Base-by-base conservation (phyloP, 2,329 filamentous ascomycete species). In the Stachybotrys echinatus region DNA sequence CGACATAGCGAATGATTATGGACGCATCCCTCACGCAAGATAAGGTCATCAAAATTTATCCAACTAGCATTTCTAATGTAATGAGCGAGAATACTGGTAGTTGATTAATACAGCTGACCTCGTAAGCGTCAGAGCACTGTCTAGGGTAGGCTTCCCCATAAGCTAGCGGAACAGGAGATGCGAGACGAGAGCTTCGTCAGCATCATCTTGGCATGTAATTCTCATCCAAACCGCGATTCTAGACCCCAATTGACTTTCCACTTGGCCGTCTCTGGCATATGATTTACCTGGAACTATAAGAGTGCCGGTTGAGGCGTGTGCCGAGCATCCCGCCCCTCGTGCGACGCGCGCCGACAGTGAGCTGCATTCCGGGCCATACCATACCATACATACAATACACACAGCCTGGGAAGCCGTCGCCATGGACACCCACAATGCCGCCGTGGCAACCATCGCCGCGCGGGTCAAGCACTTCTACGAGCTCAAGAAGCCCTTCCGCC, bases 401-500 rank as follows among this genome's bases (percentile, higher is more conserved):
- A n/a, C n/a, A n/a, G n/a, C n/a, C n/a, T n/a, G n/a, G n/a, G n/a
- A 45, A 45, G 43, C 18, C 27, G 12, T 12, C 43, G 49, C 48
- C 37, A 69, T 67, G 74, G 74, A 78, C 20, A 64, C 66, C 19
- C 77, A 80, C 59, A 59, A 74, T 20, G 58, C 61, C 3, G 67
- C 69, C 8, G 74, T 80, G n/a, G 53, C 62, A 18, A 58, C 61
- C 48, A 70, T 80, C 44, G 68, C 76, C 0, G 59, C 64, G 27
- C 66, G 71, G 20, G 67, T 80, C 27, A 65, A 65, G 51, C 59
- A 70, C 5, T 79, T 80, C 55, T 62, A 74, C 48, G 59, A 65
- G 3, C 62, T 58, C 7, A 64, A 70, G 51, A 65, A 72, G 61
- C 79, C 84, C 3, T 91, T 88, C 66, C 78, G 86, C n/a, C 84